phyloP scores from a whole-genome alignment of 768 basidiomycete genomes.

The Mycena floridula region DNA sequence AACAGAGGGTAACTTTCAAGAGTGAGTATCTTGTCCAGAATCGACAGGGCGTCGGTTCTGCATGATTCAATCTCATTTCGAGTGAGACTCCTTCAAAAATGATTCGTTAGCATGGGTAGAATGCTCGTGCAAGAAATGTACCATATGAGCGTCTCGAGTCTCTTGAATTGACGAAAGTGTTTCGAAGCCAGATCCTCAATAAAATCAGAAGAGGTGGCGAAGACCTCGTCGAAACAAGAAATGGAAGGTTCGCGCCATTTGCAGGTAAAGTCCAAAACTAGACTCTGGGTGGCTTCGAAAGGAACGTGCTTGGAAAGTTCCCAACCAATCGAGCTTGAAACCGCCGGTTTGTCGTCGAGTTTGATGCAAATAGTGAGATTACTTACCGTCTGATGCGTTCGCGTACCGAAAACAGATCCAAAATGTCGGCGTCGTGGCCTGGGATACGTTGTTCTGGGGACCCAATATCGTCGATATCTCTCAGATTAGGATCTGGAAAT shows the following conservation, averaged over 20 bases:
- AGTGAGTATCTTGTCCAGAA: slow-evolving; percentile 25
- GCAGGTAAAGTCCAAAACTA: slow-evolving; percentile 20
- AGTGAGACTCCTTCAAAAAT: background rate
- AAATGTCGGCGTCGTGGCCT: slow-evolving; percentile 2
- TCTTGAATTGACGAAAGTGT: slow-evolving; percentile 25
- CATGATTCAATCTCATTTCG: slow-evolving; percentile 7
- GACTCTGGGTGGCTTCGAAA: slow-evolving; percentile 24
- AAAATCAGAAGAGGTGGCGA: slow-evolving; percentile 4
- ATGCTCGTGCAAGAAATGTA: slow-evolving; percentile 5
- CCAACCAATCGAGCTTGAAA: slow-evolving; percentile 27
- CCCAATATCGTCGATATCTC: background rate
- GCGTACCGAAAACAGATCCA: slow-evolving; percentile 18
- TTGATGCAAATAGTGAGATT: background rate
- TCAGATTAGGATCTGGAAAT: background rate
- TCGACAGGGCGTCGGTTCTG: slow-evolving; percentile 13
- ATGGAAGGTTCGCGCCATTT: slow-evolving; percentile 23
- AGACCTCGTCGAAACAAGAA: slow-evolving; percentile 24
- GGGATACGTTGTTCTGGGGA: background rate
- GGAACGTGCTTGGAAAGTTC: slow-evolving; percentile 30
- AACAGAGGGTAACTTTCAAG: slow-evolving; percentile 34
- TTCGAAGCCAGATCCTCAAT: slow-evolving; percentile 13
- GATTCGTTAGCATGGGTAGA: background rate
- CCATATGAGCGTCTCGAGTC: slow-evolving; percentile 21
- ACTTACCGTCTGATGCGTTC: slow-evolving; percentile 23
- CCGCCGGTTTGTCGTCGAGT: background rate